Conservation (phyloP, 352 stramenopile species). For the Globisporangium cederbergense region DNA sequence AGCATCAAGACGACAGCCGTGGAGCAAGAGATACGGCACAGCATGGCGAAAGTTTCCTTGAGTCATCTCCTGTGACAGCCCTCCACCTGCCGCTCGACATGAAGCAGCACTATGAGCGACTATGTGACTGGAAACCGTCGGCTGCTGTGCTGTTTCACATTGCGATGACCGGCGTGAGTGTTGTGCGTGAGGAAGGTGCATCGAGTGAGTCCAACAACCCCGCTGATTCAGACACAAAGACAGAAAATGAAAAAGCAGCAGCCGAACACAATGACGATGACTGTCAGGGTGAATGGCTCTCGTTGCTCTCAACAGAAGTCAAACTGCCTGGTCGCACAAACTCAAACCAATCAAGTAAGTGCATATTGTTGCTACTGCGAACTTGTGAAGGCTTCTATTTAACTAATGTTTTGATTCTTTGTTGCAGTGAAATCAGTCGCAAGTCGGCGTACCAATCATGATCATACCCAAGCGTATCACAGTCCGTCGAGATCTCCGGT, state of each 20-base stretch:
- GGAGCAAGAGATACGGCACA: neutral
- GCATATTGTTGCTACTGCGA: neutral
- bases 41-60: neutral
- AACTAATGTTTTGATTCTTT: neutral
- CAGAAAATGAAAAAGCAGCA: neutral
- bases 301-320: neutral
- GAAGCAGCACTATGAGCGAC: neutral
- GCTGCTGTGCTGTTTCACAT: constrained; percentile 35
- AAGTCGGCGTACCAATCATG: constrained; percentile 5
- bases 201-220: neutral
- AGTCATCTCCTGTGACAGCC: neutral
- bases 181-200: neutral
- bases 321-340: neutral
- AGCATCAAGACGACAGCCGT: constrained; percentile 41
- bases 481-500: constrained; percentile 13
- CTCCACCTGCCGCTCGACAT: neutral
- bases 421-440: constrained; percentile 2
- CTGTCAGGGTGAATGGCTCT: neutral
- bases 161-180: constrained; percentile 30
- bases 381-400: too few relatives aligned
- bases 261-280: neutral
- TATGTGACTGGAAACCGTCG: constrained; percentile 26
- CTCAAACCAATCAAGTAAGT: constrained; percentile 16
- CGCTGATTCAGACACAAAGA: neutral
- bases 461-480: neutral